A percentile compares a stretch with the other conserved stretches of the same genome.
These are phyloP conservation scores for Malus hybrid DNA, from an alignment of 331 rosid species.

Conservation along the genomic window DNA sequence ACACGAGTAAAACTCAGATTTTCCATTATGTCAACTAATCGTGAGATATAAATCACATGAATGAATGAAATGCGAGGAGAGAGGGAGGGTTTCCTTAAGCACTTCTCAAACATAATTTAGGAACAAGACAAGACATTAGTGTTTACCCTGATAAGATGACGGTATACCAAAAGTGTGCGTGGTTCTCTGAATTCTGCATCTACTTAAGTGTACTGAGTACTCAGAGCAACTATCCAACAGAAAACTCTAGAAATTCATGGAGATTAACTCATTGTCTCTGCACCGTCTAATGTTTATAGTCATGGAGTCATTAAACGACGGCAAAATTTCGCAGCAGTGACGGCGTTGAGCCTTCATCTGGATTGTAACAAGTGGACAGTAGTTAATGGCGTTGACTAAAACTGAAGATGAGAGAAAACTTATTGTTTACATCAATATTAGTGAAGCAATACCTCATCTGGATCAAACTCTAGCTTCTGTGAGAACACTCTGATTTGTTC, in stretches of 20 bases:
- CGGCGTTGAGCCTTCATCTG: constrained; percentile 87
- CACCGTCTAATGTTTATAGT: constrained; percentile 57
- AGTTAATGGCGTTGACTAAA: constrained; percentile 3
- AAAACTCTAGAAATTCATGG: constrained; percentile 46
- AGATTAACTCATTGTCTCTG: constrained; percentile 51
- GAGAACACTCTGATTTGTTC: constrained; percentile 45
- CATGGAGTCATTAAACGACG: constrained; percentile 38
- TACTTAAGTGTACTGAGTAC: neutral
- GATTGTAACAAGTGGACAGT: neutral
- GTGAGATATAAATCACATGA: neutral
- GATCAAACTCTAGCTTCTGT: constrained; percentile 44
- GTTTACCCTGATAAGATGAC: neutral
- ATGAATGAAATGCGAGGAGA: neutral
- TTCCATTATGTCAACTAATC: neutral
- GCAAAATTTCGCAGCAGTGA: constrained; percentile 62
- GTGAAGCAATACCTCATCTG: constrained; percentile 52
- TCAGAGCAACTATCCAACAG: constrained; percentile 4
- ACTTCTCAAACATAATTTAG: neutral
- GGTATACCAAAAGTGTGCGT: neutral
- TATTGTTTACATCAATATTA: neutral
- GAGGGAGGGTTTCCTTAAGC: neutral
- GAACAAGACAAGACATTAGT: neutral
- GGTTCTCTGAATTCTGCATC: constrained; percentile 7
- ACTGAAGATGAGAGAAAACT: constrained; percentile 7
- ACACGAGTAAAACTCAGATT: neutral